Percentiles rank a stretch among this genome's conserved stretches.
Evolutionary conservation across 108 stramenopile species (phyloP).

Genomic region (Licmophora abbreviata): DNA sequence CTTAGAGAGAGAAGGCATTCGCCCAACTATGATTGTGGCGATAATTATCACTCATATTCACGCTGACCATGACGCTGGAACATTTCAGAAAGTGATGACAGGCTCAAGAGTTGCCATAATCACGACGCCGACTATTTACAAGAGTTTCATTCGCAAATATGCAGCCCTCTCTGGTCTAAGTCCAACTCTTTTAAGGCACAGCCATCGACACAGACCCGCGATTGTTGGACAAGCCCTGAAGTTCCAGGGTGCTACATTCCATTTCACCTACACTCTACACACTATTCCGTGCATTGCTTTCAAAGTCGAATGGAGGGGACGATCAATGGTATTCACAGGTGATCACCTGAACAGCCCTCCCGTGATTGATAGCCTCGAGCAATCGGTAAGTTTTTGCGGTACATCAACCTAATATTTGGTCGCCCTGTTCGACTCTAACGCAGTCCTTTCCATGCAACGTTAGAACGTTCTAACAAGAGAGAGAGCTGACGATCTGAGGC

Average conservation of each 20-base stretch:
- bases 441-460: background rate
- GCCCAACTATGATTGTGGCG: conserved; percentile 81
- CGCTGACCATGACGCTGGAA: conserved; percentile 94
- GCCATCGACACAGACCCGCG: conserved; percentile 80
- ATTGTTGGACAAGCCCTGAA: conserved; percentile 83
- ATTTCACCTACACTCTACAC: conserved; percentile 89
- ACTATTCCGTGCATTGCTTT: conserved; percentile 90
- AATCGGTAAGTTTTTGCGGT: conserved; percentile 23
- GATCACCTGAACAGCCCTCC: conserved; percentile 90
- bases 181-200: conserved; percentile 64
- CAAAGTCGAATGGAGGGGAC: conserved; percentile 82
- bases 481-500: conserved; percentile 66
- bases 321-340: conserved; percentile 87
- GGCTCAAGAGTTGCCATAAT: conserved; percentile 84
- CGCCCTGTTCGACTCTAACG: background rate
- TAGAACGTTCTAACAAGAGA: conserved; percentile 72
- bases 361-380: conserved; percentile 52
- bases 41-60: conserved; percentile 92
- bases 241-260: conserved; percentile 82
- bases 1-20: conserved; percentile 78
- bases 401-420: background rate
- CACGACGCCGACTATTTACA: conserved; percentile 91
- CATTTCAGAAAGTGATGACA: conserved; percentile 89
- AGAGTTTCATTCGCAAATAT: conserved; percentile 93
- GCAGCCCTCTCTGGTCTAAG: conserved; percentile 82